Percentiles rank a stretch among this genome's conserved stretches.
phyloP scores from a whole-genome alignment of 2,329 filamentous ascomycete genomes.

The Geosmithia flava region DNA sequence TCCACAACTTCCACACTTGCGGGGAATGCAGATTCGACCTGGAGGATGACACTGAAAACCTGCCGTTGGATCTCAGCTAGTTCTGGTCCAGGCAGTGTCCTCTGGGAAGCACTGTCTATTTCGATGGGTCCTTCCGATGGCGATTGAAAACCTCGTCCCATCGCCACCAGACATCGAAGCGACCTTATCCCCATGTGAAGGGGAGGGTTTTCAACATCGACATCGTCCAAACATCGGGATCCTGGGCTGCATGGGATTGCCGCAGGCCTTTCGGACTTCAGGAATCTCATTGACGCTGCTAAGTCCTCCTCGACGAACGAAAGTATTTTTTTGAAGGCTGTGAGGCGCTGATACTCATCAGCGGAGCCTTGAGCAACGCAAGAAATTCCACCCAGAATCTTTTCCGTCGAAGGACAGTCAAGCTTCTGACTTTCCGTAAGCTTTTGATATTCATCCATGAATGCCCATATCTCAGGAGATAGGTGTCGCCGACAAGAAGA shows the following conservation, averaged over 20 bases:
- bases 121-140: constrained; percentile 56
- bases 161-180: constrained; percentile 54
- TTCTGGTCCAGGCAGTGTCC: constrained; percentile 3
- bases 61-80: constrained; percentile 26
- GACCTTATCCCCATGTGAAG: constrained; percentile 40
- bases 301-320: constrained; percentile 49
- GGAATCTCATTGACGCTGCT: constrained; percentile 9
- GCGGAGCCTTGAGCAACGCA: constrained; percentile 63
- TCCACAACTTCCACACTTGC: constrained; percentile 57
- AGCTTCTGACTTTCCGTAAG: constrained; percentile 41
- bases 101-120: constrained; percentile 30
- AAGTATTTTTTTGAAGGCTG: constrained; percentile 45
- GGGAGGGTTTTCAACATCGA: constrained; percentile 26
- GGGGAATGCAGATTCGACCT: constrained; percentile 39
- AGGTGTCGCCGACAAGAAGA: constrained; percentile 61
- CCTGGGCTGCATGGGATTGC: constrained; percentile 10
- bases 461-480: constrained; percentile 53
- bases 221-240: constrained; percentile 12
- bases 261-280: constrained; percentile 3
- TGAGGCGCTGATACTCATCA: constrained; percentile 39
- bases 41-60: constrained; percentile 32
- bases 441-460: constrained; percentile 59
- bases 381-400: constrained; percentile 61
- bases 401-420: constrained; percentile 60
- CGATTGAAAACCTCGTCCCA: constrained; percentile 61